Base-by-base conservation (phyloP, 192 early-diverging fungal genomes). In the Coemansia umbellata region DNA sequence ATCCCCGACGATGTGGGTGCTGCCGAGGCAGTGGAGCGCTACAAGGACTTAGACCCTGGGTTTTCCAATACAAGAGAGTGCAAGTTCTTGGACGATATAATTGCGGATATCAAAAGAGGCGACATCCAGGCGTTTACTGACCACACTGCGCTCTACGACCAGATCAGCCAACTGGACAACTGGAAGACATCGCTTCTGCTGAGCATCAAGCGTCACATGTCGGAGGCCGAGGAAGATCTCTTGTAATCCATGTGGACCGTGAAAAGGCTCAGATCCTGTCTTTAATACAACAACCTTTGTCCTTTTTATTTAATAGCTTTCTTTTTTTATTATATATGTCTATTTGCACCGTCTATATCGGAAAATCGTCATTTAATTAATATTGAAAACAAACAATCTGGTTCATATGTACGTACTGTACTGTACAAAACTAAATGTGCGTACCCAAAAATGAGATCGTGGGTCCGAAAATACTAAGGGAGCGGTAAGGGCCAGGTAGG, bases 141-240 rank as follows among this genome's bases (percentile, higher is more conserved):
- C 54, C 79, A 80, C 19, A 86, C 95, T 13, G 78, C 82, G 17
- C 85, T 87, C 31, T 98, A 82, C 78, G 94, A 99, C 68, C 78
- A 85, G 45, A 64, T 97, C 47, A 91, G 89, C 23, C 88, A 90
- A 64, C 80, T 99, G 31, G 97, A 99, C 79, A 82, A 83, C 63
- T 99, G 97, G 97, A 99, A 97, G 76, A 98, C 95, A 10, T 85
- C 87, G 22, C 75, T 97, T 43, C 73, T 97, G 37, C 78, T 97
- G 50, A 79, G 81, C 50, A 87, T 96, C 53, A 96, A 98, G 79
- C 91, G 94, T 66, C 64, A 84, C 18, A 81, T 95, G 31, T 47
- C 65, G 47, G 84, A 82, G 71, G 80, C 82, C 35, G 81, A 82
- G 14, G 74, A 80, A 4, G 75, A 75, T 50, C 67, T 88, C 11